Percentiles rank a stretch among this genome's conserved stretches.
Conservation (phyloP, 192 early-diverging fungal species). For the Podila epigama region DNA sequence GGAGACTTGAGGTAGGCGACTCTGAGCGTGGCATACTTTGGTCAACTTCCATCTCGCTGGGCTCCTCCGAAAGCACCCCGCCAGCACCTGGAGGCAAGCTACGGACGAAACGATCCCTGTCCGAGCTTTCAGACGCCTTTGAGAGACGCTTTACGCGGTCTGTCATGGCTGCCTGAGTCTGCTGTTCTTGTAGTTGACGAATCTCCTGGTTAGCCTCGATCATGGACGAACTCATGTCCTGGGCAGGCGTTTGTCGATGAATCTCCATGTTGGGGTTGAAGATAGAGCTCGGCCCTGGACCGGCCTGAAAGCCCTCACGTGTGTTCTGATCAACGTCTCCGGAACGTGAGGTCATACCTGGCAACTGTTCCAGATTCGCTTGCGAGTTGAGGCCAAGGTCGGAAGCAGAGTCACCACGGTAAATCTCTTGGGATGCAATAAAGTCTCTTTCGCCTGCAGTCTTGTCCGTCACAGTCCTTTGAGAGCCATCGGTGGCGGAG, state of each 20-base stretch:
- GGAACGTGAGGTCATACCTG: conserved; percentile 19
- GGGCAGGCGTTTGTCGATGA: conserved; percentile 30
- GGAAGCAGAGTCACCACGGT: conserved; percentile 5
- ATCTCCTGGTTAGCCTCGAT: conserved; percentile 31
- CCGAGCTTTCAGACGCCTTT: conserved; percentile 40
- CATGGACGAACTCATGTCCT: conserved; percentile 37
- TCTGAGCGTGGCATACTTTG: conserved; percentile 7
- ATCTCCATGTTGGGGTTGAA: conserved; percentile 13
- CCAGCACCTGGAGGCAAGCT: conserved; percentile 34
- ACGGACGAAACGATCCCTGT: conserved; percentile 45
- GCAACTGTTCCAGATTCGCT: background rate
- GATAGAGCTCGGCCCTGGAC: conserved; percentile 1
- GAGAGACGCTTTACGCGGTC: conserved; percentile 44
- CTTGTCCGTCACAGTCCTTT: conserved; percentile 18
- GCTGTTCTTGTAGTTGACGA: conserved; percentile 31
- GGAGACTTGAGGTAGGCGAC: conserved; percentile 13
- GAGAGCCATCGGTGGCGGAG: background rate
- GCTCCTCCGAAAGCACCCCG: conserved; percentile 26
- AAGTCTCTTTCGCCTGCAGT: conserved; percentile 27
- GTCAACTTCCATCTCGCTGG: conserved; percentile 29
- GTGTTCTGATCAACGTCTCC: conserved; percentile 10
- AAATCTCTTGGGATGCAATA: conserved; percentile 10
- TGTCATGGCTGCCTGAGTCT: conserved; percentile 33
- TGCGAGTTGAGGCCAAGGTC: conserved; percentile 8
- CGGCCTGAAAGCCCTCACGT: conserved; percentile 14